Conservation (phyloP, 116 monocot species). For the Iris pallida region DNA sequence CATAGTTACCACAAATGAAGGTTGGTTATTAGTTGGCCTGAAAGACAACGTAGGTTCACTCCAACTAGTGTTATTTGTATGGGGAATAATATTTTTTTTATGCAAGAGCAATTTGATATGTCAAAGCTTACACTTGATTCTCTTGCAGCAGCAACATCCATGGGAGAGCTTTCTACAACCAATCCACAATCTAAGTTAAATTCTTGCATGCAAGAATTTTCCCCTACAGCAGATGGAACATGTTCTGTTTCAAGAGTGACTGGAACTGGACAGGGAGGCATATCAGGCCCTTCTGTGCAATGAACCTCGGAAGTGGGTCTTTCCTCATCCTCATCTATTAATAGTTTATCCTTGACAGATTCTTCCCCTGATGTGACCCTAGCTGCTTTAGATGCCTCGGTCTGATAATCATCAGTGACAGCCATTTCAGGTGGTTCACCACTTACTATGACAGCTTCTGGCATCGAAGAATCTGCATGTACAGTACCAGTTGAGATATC, state of each 20-base stretch:
- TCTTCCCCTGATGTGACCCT: conserved; percentile 1
- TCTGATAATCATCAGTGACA: background rate
- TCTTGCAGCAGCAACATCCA: conserved; percentile 34
- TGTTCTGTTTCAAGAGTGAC: conserved; percentile 19
- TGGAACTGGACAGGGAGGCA: conserved; percentile 12
- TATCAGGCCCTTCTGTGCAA: conserved; percentile 8
- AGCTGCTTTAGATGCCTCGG: conserved; percentile 19
- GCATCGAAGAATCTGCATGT: conserved; percentile 6
- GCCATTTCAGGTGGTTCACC: background rate
- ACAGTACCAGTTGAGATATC: conserved; percentile 3
- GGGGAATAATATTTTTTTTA: background rate
- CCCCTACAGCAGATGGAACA: conserved; percentile 43
- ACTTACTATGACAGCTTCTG: conserved; percentile 3
- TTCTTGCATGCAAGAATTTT: conserved; percentile 46
- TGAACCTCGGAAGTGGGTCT: conserved; percentile 14
- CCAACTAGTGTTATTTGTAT: background rate
- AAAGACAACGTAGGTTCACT: background rate
- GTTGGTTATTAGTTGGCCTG: background rate
- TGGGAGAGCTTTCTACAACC: conserved; percentile 31
- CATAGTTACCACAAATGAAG: background rate
- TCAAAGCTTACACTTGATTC: conserved; percentile 61
- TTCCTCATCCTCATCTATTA: conserved; percentile 16
- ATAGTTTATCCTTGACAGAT: background rate
- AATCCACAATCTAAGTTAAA: conserved; percentile 23
- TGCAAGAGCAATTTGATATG: background rate